Base-by-base conservation (phyloP, 1,284 basidiomycete species). In the Malassezia caprae region DNA sequence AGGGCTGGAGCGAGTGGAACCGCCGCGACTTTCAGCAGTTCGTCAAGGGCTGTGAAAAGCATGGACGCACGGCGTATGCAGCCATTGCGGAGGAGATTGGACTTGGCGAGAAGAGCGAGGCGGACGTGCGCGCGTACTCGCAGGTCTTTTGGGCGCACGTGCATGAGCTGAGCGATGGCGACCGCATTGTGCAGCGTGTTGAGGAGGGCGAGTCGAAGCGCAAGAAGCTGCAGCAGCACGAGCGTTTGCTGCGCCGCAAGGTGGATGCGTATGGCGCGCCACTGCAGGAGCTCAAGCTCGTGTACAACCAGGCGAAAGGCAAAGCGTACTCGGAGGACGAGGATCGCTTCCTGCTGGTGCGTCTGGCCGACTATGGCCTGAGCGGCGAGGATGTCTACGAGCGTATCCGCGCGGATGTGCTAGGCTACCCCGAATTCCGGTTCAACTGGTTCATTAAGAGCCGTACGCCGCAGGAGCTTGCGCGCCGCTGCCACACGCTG, bases 381-480 rank as follows among this genome's bases (percentile, higher is more conserved):
- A 84, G 85, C 51, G 80, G 83, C 27, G 91, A 96, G 53, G 90
- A 96, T 68, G 86, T 90, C 34, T 96, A 90, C 72, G 93, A 99
- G 70, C 79, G 84, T 48, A 96, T 98, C 78, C 96, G 96, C 80
- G 84, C 85, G 76, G 93, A 98, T 76, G 89, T 98, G 57, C 85
- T 85, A 35, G 88, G 91, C 75, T 93, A 90, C 77, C 89, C 90
- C 0, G 85, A 90, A n/a, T 98, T 98, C 78, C 59, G 67, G 10
- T 68, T 96, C 67, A 90, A 96, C 73, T 96, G 91, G 91, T 98
- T 96, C 79, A 89, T 98, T 81, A 96, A 96, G 79, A 88, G 86
- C 61, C 79, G 94, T 49, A 90, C 88, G 23, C 85, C 89, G 10
- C 84, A 88, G 68, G 94, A 99, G 78, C 78, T 99, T 58, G 84